Evolutionary conservation across 768 basidiomycete species (phyloP), one percentile per base, ranked within the genome.

Genomic region (Pulveroboletus ravenelii): DNA sequence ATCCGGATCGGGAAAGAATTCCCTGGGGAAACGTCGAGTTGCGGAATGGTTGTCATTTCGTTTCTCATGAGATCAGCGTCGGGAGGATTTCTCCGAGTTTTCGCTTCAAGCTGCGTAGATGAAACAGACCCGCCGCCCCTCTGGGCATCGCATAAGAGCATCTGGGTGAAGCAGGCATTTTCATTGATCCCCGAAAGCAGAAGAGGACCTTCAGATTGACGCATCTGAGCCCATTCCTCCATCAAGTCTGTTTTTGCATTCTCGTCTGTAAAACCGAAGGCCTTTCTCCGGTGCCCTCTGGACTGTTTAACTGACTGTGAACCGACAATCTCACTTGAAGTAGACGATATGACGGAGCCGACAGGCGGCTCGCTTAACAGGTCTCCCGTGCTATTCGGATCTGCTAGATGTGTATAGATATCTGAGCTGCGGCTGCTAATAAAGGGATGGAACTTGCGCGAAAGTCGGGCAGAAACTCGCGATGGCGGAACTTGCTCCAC

Each of bases 151-250:
- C 34, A 30, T 20, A 29, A 38, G 43, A 3, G 25, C 17, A 32
- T 18, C 20, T 46, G 52, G 17, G 25, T 30, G 2, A 35, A 39
- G 20, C 51, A 31, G 20, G 43, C 17, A 6, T 52, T 53, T 32
- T 27, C 47, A 45, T 47, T 37, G 43, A 41, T 49, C 6, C 50
- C 56, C 13, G 53, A 48, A 41, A 55, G 47, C n/a, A 56, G 45
- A 36, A 61, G 52, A 15, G 51, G 7, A 36, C 65, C 65, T 45
- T 63, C 65, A 4, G 52, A 67, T 56, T 52, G 61, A 37, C 65
- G 67, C 48, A 66, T 47, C n/a, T 48, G 58, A 27, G 61, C 65
- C 65, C 65, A 69, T 42, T 67, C 56, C 30, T 65, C 58, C 45
- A 67, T 67, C 23, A 67, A 20, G 35, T 54, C 43, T n/a, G n/a